Conservation (phyloP, 2,329 filamentous ascomycete genomes). For the Dothiorella sarmentorum region DNA sequence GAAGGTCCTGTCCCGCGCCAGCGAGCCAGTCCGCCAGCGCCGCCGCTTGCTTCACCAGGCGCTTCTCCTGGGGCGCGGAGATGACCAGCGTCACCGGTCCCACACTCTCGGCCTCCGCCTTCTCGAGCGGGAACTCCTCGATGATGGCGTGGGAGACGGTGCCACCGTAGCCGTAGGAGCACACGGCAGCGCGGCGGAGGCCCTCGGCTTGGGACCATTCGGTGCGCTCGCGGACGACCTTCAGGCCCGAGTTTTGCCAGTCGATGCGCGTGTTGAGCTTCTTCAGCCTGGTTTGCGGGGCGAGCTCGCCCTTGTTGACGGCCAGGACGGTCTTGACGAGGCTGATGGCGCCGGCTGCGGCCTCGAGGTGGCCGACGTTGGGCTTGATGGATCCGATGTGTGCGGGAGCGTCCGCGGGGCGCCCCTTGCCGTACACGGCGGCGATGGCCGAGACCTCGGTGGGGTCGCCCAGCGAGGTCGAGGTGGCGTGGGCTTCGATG, state of each 20-base stretch:
- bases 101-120: background rate
- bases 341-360: slow-evolving; percentile 26
- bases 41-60: slow-evolving; percentile 25
- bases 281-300: slow-evolving; percentile 36
- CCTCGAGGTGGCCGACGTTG: slow-evolving; percentile 34
- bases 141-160: slow-evolving; percentile 44
- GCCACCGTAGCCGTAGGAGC: slow-evolving; percentile 47
- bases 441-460: slow-evolving; percentile 24
- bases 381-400: slow-evolving; percentile 37
- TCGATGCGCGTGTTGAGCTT: slow-evolving; percentile 35
- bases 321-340: slow-evolving; percentile 30
- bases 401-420: slow-evolving; percentile 48
- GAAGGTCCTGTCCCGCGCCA: slow-evolving; percentile 19
- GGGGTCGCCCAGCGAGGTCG: slow-evolving; percentile 25
- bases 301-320: slow-evolving; percentile 30
- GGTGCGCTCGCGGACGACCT: slow-evolving; percentile 25
- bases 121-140: slow-evolving; percentile 25
- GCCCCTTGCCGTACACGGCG: slow-evolving; percentile 20
- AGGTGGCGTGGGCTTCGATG: slow-evolving; percentile 23
- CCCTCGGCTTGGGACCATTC: slow-evolving; percentile 22
- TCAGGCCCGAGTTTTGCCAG: slow-evolving; percentile 27
- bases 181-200: slow-evolving; percentile 41
- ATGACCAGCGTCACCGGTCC: slow-evolving; percentile 23
- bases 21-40: slow-evolving; percentile 27
- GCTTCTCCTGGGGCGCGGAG: slow-evolving; percentile 34